Evolutionary conservation across 495 filamentous ascomycete species (phyloP), one percentile per base, ranked within the genome.

Genomic region (Cladorrhinum samala): DNA sequence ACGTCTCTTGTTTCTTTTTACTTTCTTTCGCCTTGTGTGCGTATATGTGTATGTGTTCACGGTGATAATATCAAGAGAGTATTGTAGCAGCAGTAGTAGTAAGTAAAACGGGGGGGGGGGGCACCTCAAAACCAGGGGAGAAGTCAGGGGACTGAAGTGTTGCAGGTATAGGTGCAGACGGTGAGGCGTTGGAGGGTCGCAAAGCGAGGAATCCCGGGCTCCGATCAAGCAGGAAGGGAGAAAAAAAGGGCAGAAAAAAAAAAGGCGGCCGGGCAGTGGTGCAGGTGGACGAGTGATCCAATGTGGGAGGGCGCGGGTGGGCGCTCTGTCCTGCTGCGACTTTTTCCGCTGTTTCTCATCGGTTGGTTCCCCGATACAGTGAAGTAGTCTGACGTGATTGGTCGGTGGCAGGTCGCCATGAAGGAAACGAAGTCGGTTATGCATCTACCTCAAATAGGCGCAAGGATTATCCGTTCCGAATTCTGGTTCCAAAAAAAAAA

Each of bases 171-270:
- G 57, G 47, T 46, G 53, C 53, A 56, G 53, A 40, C 48, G 42
- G 47, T 30, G 57, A 57, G 57, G 55, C 53, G 53, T 58, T 41
- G 55, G 54, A 57, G 30, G 43, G 58, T 49, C 42, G 54, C 53
- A 50, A 21, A 50, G 39, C 8, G 51, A 45, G 37, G 38, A 42
- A 60, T 60, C 57, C 53, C 56, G 53, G 53, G 57, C 57, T 51
- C 47, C 54, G 58, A 61, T 61, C 58, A 55, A 57, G 55, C 59
- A 53, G n/a, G n/a, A n/a, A n/a, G n/a, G n/a, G n/a, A 39, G 33
- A 8, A 11, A 27, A 42, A 46, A 46, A 46, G 39, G n/a, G 27
- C 27, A 33, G 27, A 11, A 11, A 33, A 33, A 33, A n/a, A 33
- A 33, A 33, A 33, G 27, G 27, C 27, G 27, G 27, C 27, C 6